Evolutionary conservation across 495 filamentous ascomycete species (phyloP).

Genomic region (Aspergillus conjunctus): DNA sequence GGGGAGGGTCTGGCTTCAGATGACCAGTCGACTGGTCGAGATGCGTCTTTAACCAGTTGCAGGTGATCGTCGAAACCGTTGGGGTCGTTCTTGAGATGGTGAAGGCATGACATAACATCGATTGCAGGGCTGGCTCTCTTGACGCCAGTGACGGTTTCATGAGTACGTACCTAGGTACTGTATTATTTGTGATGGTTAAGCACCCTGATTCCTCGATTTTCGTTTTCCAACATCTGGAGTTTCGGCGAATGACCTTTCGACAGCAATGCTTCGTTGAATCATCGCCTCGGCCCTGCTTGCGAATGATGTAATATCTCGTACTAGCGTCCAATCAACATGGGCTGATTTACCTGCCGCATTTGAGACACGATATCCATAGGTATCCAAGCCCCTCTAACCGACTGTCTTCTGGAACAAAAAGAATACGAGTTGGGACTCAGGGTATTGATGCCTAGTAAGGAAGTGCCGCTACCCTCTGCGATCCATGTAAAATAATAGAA

Average conservation of each 20-base stretch:
- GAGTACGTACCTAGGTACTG: too few relatives aligned
- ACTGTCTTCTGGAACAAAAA: too few relatives aligned
- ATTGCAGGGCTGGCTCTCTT: too few relatives aligned
- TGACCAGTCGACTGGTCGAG: not conserved
- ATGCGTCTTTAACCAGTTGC: too few relatives aligned
- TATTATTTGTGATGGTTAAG: not conserved
- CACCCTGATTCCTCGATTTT: not conserved
- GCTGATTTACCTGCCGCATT: not conserved
- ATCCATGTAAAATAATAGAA: constrained; percentile 13
- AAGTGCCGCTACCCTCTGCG: constrained; percentile 12
- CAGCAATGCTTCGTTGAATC: not conserved
- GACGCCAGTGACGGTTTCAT: too few relatives aligned
- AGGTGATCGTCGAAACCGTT: too few relatives aligned
- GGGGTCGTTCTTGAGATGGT: too few relatives aligned
- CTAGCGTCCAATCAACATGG: not conserved
- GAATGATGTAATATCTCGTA: constrained; percentile 1
- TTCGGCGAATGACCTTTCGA: not conserved
- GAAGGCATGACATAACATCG: too few relatives aligned
- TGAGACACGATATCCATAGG: not conserved
- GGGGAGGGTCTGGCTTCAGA: not conserved
- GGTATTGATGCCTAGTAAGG: too few relatives aligned
- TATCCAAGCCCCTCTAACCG: not conserved
- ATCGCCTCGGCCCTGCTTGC: not conserved
- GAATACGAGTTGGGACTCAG: too few relatives aligned
- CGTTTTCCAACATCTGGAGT: not conserved